Base-by-base conservation (phyloP, 2,329 filamentous ascomycete species). In the Fusarium xylarioides region DNA sequence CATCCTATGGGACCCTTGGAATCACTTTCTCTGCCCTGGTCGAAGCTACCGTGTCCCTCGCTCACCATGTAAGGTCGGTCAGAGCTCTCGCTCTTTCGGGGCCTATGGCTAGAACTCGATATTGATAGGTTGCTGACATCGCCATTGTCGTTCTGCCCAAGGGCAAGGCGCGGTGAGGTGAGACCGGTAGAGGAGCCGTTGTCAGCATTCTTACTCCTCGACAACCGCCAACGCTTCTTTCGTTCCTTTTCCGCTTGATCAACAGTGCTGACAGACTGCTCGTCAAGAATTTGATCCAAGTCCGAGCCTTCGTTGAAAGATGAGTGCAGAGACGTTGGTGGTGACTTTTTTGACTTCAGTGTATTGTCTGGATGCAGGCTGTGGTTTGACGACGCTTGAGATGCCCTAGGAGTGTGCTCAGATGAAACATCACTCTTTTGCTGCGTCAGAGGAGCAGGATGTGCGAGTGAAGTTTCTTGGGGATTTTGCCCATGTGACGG, bases 251-350 rank as follows among this genome's bases (percentile, higher is more conserved):
- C 91, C 19, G 89, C 85, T 47, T 82, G 80, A 8, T 86, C 86
- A 40, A 80, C 58, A n/a, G 75, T 74, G 32, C 75, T 63, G 11
- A 81, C 76, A 11, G 79, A 76, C 2, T 81, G 75, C 37, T 94
- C 92, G 34, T 95, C 93, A 12, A 76, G 52, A 15, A 87, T 81
- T 68, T 92, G 91, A 70, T 97, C 95, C 35, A 91, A 80, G 78
- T 97, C 95, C 0, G 94, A 97, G 28, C 91, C 90, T 74, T 97
- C 95, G 30, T 95, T 96, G 72, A 91, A 90, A 1, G 88, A 90
- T 34, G 94, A 95, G 74, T 93, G 90, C 66, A 95, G 86, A 0
- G 95, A 97, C 6, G 91, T 90, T 2, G 93, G 90, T 1, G 93
- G 93, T 2, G 94, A 97, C 67, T 88, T 87, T 71, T 90, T 90